These are phyloP conservation scores for Quercus wislizeni DNA, from an alignment of 306 rosid species.

Conservation along the genomic window DNA sequence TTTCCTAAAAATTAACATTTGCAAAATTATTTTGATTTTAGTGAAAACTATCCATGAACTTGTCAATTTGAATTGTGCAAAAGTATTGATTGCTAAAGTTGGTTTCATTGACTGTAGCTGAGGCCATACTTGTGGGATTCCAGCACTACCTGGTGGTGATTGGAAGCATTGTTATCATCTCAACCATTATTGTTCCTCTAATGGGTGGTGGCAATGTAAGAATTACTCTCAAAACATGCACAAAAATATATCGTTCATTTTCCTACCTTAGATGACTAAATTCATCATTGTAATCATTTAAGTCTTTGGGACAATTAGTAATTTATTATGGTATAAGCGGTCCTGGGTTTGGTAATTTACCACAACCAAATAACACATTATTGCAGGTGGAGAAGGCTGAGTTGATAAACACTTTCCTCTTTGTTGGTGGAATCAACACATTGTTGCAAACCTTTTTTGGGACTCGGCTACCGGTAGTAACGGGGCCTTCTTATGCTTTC, in stretches of 20 bases:
- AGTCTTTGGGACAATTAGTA: no score
- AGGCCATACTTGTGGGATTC: slow-evolving; percentile 69
- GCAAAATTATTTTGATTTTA: neutral
- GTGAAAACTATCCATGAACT: neutral
- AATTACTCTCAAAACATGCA: neutral
- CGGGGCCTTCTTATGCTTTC: slow-evolving; percentile 73
- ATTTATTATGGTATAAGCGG: no score
- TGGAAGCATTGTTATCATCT: slow-evolving; percentile 61
- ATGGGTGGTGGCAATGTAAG: slow-evolving; percentile 96
- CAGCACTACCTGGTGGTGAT: slow-evolving; percentile 80
- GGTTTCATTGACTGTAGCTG: slow-evolving; percentile 42
- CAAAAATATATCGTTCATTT: neutral
- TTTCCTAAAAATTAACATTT: neutral
- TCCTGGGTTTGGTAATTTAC: neutral
- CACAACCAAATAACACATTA: neutral
- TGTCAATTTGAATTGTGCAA: no score
- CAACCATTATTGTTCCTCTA: slow-evolving; percentile 59
- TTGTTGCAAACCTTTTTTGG: slow-evolving; percentile 70
- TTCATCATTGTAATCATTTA: no score
- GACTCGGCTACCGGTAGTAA: slow-evolving; percentile 76
- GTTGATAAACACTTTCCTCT: slow-evolving; percentile 70
- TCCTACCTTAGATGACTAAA: neutral
- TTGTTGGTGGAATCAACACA: slow-evolving; percentile 79
- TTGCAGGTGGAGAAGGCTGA: slow-evolving; percentile 79
- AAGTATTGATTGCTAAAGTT: neutral